Evolutionary conservation across 345 rosid species (phyloP), one percentile per base, ranked within the genome.

Genomic region (Dimocarpus longan): DNA sequence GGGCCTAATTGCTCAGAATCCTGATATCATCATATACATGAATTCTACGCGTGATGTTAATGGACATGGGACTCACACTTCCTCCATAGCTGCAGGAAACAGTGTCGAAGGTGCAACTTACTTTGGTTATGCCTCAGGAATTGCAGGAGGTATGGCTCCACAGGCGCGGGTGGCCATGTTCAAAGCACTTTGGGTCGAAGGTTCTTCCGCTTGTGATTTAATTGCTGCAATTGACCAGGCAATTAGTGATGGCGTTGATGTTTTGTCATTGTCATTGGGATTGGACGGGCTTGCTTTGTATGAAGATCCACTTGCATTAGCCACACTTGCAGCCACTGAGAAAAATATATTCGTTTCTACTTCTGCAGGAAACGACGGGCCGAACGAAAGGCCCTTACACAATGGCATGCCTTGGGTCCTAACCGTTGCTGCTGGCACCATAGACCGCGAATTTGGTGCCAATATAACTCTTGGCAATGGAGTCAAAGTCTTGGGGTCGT

Each of bases 61-160:
- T 2, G 93, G 93, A 4, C 93, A 90, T 13, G 93, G 91, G 72
- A 90, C 91, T 6, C 93, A 90, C 77, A 88, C 91, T 18, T 86
- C 93, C 4, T 76, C 84, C 56, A 90, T 88, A 6, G 91, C 89
- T 0, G 93, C 91, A 1, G 91, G 91, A 42, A 84, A 44, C 60
- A 75, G 5, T 44, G 84, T 89, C 11, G 69, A 73, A 12, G 82
- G 69, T 5, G 88, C 85, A 1, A 85, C 93, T 0, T 88, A 56
- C 76, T 89, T 89, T 9, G 88, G 87, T 15, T 89, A 89, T 67
- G 91, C 89, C 18, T 16, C 79, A 0, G 93, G 93, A 32, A 85
- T 77, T 2, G 88, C 89, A 0, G 46, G 24, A 1, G 91, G 90
- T 13, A 81, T 85, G 79, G 91, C 91, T 8, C 88, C 91, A 0